Evolutionary conservation across 257 asterid species (phyloP).

Genomic region (Buddleja alternifolia): DNA sequence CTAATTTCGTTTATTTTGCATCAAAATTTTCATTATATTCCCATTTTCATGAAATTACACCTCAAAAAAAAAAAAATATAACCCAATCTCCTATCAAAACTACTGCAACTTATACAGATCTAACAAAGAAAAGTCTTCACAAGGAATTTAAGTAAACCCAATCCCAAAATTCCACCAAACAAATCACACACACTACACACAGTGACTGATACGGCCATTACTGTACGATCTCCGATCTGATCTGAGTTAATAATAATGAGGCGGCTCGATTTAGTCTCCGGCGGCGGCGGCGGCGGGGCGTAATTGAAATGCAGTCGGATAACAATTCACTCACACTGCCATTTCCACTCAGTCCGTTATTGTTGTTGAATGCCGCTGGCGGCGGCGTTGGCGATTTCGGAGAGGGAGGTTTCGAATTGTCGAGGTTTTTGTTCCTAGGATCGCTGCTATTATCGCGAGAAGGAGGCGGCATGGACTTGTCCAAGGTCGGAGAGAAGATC

Average conservation of each 20-base stretch:
- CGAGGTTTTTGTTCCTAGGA: constrained; percentile 84
- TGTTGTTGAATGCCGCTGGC: constrained; percentile 70
- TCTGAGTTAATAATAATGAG: constrained; percentile 46
- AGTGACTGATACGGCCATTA: constrained; percentile 24
- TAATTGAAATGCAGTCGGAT: constrained; percentile 88
- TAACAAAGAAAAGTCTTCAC: constrained; percentile 34
- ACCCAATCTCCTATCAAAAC: too few relatives aligned
- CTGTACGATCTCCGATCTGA: constrained; percentile 49
- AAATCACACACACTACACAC: constrained; percentile 22
- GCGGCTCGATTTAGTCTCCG: constrained; percentile 36
- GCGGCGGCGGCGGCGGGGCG: constrained; percentile 40
- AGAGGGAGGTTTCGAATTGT: constrained; percentile 87
- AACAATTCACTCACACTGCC: constrained; percentile 62
- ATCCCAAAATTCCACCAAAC: constrained; percentile 33
- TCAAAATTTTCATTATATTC: too few relatives aligned
- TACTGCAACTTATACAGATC: too few relatives aligned
- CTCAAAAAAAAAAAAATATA: too few relatives aligned
- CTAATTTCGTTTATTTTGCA: too few relatives aligned
- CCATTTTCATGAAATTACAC: too few relatives aligned
- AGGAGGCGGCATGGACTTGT: constrained; percentile 92
- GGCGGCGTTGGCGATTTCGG: constrained; percentile 55
- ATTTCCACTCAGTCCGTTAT: constrained; percentile 76
- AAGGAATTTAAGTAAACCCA: constrained; percentile 40
- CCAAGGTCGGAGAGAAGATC: constrained; percentile 97
- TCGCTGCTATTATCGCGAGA: constrained; percentile 88